A percentile compares a stretch with the other conserved stretches of the same genome.
These are phyloP conservation scores for Penicillium cosmopolitanum DNA, from an alignment of 495 filamentous ascomycete genomes.

Conservation along the genomic window DNA sequence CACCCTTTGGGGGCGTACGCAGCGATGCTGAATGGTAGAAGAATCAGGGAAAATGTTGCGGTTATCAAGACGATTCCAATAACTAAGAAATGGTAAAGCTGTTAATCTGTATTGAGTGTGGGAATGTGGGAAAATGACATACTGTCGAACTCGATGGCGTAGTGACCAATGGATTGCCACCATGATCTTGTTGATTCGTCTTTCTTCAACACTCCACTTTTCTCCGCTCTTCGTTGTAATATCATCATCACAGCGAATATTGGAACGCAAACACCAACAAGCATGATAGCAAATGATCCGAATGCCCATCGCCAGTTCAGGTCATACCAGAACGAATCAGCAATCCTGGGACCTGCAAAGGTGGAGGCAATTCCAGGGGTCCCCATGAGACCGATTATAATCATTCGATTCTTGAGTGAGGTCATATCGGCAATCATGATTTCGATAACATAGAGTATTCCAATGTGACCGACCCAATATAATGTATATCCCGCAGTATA, in stretches of 20 bases:
- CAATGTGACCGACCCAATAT: conserved; percentile 56
- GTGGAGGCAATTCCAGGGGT: conserved; percentile 62
- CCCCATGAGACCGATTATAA: conserved; percentile 56
- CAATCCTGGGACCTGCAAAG: conserved; percentile 25
- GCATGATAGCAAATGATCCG: conserved; percentile 57
- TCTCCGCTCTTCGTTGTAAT: neutral
- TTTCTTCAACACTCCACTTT: neutral
- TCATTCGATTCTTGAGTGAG: conserved; percentile 56
- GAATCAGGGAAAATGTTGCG: conserved; percentile 49
- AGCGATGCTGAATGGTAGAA: conserved; percentile 59
- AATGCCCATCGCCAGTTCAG: conserved; percentile 58
- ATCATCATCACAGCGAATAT: neutral
- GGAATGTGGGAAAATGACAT: neutral
- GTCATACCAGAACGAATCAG: conserved; percentile 19
- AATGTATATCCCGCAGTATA: conserved; percentile 51
- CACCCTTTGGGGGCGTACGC: conserved; percentile 46
- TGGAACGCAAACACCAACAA: conserved; percentile 39
- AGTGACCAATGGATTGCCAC: neutral
- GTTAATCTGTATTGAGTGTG: neutral
- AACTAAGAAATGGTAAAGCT: conserved; percentile 5
- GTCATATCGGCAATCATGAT: conserved; percentile 66
- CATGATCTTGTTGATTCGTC: neutral
- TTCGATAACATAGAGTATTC: conserved; percentile 53
- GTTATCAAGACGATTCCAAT: conserved; percentile 58
- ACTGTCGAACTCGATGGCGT: neutral